A percentile compares a stretch with the other conserved stretches of the same genome.
Evolutionary conservation across 176 grass and related monocot genomes (phyloP).

Genomic region (Oryza meyeriana): DNA sequence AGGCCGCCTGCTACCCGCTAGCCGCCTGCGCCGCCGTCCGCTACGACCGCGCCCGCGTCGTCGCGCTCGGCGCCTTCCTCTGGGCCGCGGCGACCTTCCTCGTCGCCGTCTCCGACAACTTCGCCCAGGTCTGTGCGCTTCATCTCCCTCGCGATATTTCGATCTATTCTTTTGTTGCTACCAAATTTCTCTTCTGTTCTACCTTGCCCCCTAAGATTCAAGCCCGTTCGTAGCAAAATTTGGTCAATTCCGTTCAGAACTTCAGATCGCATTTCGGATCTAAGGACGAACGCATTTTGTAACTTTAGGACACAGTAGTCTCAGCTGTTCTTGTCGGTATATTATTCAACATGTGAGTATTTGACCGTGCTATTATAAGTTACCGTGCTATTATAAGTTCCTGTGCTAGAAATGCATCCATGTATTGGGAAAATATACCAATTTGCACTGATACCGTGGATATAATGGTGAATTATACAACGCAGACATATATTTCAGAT

Average conservation of each 20-base stretch:
- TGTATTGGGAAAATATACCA: background rate
- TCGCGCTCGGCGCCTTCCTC: constrained; percentile 48
- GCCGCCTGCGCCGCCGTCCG: constrained; percentile 44
- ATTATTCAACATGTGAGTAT: background rate
- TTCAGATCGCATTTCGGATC: background rate
- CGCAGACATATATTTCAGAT: background rate
- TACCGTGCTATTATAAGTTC: background rate
- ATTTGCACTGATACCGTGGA: too few species aligned
- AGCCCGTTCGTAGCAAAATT: background rate
- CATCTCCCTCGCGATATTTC: background rate
- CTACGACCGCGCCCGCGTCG: constrained; percentile 45
- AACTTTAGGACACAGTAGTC: background rate
- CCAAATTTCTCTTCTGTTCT: background rate
- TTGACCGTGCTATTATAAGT: background rate
- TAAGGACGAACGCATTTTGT: background rate
- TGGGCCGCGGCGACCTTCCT: constrained; percentile 60
- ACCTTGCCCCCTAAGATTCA: too few species aligned
- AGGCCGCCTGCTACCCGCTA: constrained; percentile 44
- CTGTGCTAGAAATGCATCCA: background rate
- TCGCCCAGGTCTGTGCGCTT: constrained; percentile 30
- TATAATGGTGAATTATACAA: background rate
- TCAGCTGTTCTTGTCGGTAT: background rate
- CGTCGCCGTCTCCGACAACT: constrained; percentile 43
- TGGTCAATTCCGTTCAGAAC: background rate
- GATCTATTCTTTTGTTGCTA: background rate